These are phyloP conservation scores for Cryptosporidium bovis DNA, from an alignment of 169 alveolate species.

Conservation along the genomic window DNA sequence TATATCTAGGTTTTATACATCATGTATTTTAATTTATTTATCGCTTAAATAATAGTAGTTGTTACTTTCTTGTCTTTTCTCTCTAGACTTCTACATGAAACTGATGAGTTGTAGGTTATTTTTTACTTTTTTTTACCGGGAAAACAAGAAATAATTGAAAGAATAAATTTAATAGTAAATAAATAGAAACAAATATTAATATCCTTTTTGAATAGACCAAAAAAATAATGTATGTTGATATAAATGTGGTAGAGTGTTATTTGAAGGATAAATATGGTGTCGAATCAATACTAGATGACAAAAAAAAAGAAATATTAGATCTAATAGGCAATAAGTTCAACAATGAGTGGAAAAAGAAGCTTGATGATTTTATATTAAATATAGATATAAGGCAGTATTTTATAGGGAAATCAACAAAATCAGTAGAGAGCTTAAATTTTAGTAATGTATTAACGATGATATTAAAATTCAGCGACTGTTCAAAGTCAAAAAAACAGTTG, in stretches of 20 bases:
- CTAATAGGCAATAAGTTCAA: neutral
- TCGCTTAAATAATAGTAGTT: too few species aligned
- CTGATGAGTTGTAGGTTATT: too few species aligned
- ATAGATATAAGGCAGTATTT: slow-evolving; percentile 26
- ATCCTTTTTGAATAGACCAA: too few species aligned
- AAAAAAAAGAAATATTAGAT: slow-evolving; percentile 26
- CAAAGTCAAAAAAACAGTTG: slow-evolving; percentile 3
- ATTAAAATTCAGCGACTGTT: slow-evolving; percentile 15
- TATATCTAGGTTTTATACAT: too few species aligned
- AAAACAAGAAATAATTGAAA: too few species aligned
- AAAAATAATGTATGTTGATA: neutral
- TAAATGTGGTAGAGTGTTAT: slow-evolving; percentile 14
- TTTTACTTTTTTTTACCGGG: too few species aligned
- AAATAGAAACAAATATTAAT: too few species aligned
- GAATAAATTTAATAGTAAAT: too few species aligned
- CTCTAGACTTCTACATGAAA: too few species aligned
- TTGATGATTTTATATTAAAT: slow-evolving; percentile 54
- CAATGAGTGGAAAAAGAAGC: slow-evolving; percentile 24
- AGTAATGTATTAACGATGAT: slow-evolving; percentile 29
- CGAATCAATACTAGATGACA: slow-evolving; percentile 1
- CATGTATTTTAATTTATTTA: too few species aligned
- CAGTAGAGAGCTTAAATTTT: neutral
- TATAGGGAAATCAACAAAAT: slow-evolving; percentile 10
- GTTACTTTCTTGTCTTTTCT: too few species aligned
- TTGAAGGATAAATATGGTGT: slow-evolving; percentile 41